Percentiles rank a stretch among this genome's conserved stretches.
Conservation (phyloP, 495 filamentous ascomycete species). For the Xylaria sp. region DNA sequence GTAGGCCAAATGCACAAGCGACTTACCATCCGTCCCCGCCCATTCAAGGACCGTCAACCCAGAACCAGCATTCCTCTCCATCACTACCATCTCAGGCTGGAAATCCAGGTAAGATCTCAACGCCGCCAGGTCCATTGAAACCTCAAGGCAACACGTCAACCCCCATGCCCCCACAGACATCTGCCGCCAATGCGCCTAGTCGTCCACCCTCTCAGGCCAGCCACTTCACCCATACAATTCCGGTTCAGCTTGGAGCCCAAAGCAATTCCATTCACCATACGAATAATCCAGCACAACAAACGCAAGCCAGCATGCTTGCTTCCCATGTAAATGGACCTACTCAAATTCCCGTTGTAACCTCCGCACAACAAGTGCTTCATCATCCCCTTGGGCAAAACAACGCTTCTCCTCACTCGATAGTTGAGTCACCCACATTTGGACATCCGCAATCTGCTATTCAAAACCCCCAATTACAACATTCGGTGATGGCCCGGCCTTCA, state of each 20-base stretch:
- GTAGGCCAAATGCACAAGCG: neutral
- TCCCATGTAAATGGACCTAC: neutral
- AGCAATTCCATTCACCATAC: neutral
- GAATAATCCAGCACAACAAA: slow-evolving; percentile 18
- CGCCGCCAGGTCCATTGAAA: neutral
- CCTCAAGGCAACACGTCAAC: neutral
- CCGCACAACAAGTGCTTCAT: neutral
- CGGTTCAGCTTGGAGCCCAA: neutral
- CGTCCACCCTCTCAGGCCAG: slow-evolving; percentile 9
- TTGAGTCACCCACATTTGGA: neutral
- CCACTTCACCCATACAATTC: neutral
- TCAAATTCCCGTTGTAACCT: neutral
- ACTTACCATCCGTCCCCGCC: neutral
- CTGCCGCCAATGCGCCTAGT: neutral
- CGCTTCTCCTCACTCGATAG: neutral
- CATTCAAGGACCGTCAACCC: neutral
- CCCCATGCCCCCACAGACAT: neutral
- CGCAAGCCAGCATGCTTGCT: neutral
- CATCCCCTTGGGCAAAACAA: neutral
- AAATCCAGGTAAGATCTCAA: neutral
- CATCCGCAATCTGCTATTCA: slow-evolving; percentile 1
- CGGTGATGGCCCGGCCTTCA: neutral
- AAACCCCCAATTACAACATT: slow-evolving; percentile 17
- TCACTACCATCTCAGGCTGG: slow-evolving; percentile 6
- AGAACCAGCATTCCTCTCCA: neutral